A percentile compares a stretch with the other conserved stretches of the same genome.
These are phyloP conservation scores for Ganoderma lingzhi DNA, from an alignment of 1,284 basidiomycete species.

Conservation along the genomic window DNA sequence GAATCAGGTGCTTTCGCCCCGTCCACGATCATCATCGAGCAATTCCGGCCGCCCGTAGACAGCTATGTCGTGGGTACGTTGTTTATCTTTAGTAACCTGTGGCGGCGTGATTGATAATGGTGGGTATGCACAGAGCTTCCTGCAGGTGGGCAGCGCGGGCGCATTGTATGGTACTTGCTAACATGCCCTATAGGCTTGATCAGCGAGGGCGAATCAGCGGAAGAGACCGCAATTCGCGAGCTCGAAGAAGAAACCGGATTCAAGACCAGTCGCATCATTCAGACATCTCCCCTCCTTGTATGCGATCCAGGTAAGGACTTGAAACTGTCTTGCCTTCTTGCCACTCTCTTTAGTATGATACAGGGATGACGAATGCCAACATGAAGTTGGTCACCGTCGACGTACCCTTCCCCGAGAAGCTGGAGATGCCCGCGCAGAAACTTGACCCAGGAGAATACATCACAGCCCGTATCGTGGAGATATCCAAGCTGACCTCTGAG, in stretches of 20 bases:
- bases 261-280: constrained; percentile 65
- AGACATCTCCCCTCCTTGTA: constrained; percentile 76
- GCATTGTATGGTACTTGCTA: not conserved
- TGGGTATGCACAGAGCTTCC: constrained; percentile 71
- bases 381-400: constrained; percentile 79
- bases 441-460: constrained; percentile 89
- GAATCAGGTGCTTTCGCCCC: constrained; percentile 70
- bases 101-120: not conserved
- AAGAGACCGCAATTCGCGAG: constrained; percentile 84
- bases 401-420: constrained; percentile 65
- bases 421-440: constrained; percentile 68
- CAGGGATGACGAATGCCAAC: constrained; percentile 86
- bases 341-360: not conserved
- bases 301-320: constrained; percentile 73
- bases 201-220: constrained; percentile 82
- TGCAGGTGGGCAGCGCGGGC: constrained; percentile 57
- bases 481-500: constrained; percentile 66
- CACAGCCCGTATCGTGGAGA: constrained; percentile 72
- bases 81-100: not conserved
- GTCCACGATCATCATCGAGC: constrained; percentile 88
- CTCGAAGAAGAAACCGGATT: constrained; percentile 93
- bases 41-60: constrained; percentile 85
- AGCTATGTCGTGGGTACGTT: constrained; percentile 74
- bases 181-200: constrained; percentile 67
- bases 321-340: constrained; percentile 32